Base-by-base conservation (phyloP, 192 early-diverging fungal genomes). In the Phlyctochytrium arcticum region DNA sequence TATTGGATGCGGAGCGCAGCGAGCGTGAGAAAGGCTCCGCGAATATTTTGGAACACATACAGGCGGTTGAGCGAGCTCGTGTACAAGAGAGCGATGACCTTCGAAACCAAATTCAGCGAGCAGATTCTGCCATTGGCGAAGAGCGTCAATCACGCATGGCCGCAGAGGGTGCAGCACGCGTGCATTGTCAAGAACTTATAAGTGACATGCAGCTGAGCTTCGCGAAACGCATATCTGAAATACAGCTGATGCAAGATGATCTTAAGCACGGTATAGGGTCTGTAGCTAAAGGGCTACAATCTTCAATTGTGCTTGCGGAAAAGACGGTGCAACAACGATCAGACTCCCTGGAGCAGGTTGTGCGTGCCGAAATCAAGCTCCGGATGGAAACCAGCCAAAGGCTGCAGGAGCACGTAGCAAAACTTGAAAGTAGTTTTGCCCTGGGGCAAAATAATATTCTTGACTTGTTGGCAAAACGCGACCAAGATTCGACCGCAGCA, bases 311-410 rank as follows among this genome's bases (percentile, higher is more conserved):
- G 7, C 59, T 69, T 1, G 57, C 70, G 1, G 77, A 76, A 46
- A 49, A 53, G 29, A 68, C 69, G 10, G 44, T 23, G 5, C 62
- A 74, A 12, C 57, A 64, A 39, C 68, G 67, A 46, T 6, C 67
- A 6, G 46, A 39, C 2, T n/a, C 71, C 23, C 15, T 74, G 3
- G 77, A 79, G 42, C 58, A 76, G 15, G 77, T 79, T n/a, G 48
- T 79, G 21, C 57, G 69, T 4, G 77, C 77, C 0, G 77, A 79
- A 47, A 66, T 78, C 31, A 65, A 59, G 9, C 54, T 69, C 4
- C 29, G 77, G 37, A 68, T 68, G 54, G 68, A 75, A 47, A 69
- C 5, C 67, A 17, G 17, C 21, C 6, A 63, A 75, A 9, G 27
- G 48, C 26, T 8, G 23, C 6, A 47, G 46, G 9, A 37, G 36